phyloP scores from a whole-genome alignment of 495 filamentous ascomycete species.

The Clohesyomyces aquaticus region DNA sequence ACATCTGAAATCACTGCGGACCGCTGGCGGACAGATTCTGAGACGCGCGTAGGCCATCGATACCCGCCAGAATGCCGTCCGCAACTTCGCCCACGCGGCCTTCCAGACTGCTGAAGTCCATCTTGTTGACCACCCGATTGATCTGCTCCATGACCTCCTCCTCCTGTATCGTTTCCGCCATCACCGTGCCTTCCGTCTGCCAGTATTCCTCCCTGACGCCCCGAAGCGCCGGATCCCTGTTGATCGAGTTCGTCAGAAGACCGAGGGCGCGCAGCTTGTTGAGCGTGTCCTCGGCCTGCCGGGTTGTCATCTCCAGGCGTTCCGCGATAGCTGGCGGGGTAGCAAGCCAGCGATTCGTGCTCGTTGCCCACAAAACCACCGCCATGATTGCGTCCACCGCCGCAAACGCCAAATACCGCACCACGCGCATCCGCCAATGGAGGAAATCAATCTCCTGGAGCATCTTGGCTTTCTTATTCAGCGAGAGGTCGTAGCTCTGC shows the following conservation, averaged over 20 bases:
- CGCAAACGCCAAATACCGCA: conserved; percentile 63
- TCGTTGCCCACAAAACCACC: conserved; percentile 67
- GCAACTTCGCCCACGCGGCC: conserved; percentile 61
- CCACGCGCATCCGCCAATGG: conserved; percentile 66
- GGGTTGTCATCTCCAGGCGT: conserved; percentile 50
- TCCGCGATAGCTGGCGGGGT: conserved; percentile 57
- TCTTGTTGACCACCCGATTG: conserved; percentile 52
- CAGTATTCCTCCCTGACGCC: conserved; percentile 62
- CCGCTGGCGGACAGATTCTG: conserved; percentile 16
- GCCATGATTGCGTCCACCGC: conserved; percentile 65
- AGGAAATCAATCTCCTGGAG: conserved; percentile 65
- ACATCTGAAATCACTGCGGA: background rate
- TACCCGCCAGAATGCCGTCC: conserved; percentile 47
- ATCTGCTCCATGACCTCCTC: conserved; percentile 60
- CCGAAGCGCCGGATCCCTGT: conserved; percentile 60
- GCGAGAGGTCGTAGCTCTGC: conserved; percentile 62
- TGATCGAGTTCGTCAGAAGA: conserved; percentile 61
- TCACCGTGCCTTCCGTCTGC: conserved; percentile 51
- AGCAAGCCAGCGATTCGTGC: conserved; percentile 73
- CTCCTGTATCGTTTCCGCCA: conserved; percentile 52
- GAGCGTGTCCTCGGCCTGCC: conserved; percentile 52
- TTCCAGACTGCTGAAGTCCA: conserved; percentile 57
- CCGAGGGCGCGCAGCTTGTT: conserved; percentile 59
- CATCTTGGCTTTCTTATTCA: conserved; percentile 61
- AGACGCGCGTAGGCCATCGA: conserved; percentile 23